Percentiles rank a stretch among this genome's conserved stretches.
These are phyloP conservation scores for Mycena belliarum DNA, from an alignment of 768 basidiomycete genomes.

Conservation along the genomic window DNA sequence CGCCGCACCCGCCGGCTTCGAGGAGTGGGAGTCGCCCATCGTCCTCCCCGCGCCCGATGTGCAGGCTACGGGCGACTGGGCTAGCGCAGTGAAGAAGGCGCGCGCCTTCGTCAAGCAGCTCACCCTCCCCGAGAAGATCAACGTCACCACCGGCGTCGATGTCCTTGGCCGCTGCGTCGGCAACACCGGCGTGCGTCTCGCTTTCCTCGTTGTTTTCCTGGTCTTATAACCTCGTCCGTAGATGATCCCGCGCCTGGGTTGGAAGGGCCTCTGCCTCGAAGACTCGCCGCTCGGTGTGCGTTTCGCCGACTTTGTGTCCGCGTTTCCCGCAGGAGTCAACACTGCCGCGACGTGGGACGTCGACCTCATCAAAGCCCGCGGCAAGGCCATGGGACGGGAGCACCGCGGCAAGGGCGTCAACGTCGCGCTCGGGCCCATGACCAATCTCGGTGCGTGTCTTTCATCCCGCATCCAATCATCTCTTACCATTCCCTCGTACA, in stretches of 20 bases:
- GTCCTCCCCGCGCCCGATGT: too few relatives aligned
- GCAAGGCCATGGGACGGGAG: slow-evolving; percentile 60
- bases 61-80: too few relatives aligned
- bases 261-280: slow-evolving; percentile 30
- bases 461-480: background rate
- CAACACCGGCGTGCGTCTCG: background rate
- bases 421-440: slow-evolving; percentile 28
- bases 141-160: background rate
- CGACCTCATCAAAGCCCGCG: slow-evolving; percentile 36
- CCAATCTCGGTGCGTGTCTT: slow-evolving; percentile 20
- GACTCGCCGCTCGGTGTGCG: slow-evolving; percentile 63
- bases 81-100: too few relatives aligned
- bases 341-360: slow-evolving; percentile 56
- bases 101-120: background rate
- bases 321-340: slow-evolving; percentile 63
- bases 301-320: slow-evolving; percentile 50
- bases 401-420: slow-evolving; percentile 56
- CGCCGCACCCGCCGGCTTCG: too few relatives aligned
- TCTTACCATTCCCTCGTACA: background rate
- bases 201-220: too few relatives aligned
- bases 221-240: slow-evolving; percentile 10
- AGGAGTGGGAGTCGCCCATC: too few relatives aligned
- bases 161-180: background rate
- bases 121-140: slow-evolving; percentile 5
- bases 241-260: slow-evolving; percentile 27